These are phyloP conservation scores for Sherardia arvensis DNA, from an alignment of 257 asterid species.

Conservation along the genomic window DNA sequence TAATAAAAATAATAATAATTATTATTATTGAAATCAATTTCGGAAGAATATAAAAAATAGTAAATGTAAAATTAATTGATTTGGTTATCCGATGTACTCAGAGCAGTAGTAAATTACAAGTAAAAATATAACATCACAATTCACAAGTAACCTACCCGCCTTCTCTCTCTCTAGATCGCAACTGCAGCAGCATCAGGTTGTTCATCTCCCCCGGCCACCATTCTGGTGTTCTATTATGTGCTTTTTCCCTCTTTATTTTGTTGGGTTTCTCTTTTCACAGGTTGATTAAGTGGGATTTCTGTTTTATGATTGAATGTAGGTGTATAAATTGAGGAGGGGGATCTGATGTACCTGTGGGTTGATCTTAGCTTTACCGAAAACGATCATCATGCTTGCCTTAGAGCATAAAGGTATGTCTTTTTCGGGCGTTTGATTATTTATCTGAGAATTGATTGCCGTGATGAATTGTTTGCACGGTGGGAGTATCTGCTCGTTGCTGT, in stretches of 20 bases:
- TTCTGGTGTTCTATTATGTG: neutral
- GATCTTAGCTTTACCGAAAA: conserved; percentile 46
- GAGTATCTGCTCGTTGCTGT: neutral
- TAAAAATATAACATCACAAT: neutral
- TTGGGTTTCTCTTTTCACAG: neutral
- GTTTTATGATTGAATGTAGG: conserved; percentile 5
- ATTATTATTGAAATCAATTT: neutral
- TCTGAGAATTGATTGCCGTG: neutral
- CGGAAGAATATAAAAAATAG: neutral
- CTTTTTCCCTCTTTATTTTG: neutral
- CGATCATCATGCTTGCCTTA: conserved; percentile 47
- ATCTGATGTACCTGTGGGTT: conserved; percentile 74
- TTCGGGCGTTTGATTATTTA: neutral
- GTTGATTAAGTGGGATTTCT: conserved; percentile 3
- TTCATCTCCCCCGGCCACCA: neutral
- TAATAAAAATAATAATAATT: too few species aligned
- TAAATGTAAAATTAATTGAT: neutral
- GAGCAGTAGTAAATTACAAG: neutral
- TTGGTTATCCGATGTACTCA: neutral
- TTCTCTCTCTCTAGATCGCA: conserved; percentile 11
- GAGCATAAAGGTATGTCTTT: conserved; percentile 48
- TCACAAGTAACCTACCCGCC: neutral
- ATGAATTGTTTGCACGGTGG: neutral
- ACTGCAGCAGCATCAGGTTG: conserved; percentile 7
- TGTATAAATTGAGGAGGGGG: conserved; percentile 43